Base-by-base conservation (phyloP, 2,329 filamentous ascomycete genomes). In the Sarocladium strictum region DNA sequence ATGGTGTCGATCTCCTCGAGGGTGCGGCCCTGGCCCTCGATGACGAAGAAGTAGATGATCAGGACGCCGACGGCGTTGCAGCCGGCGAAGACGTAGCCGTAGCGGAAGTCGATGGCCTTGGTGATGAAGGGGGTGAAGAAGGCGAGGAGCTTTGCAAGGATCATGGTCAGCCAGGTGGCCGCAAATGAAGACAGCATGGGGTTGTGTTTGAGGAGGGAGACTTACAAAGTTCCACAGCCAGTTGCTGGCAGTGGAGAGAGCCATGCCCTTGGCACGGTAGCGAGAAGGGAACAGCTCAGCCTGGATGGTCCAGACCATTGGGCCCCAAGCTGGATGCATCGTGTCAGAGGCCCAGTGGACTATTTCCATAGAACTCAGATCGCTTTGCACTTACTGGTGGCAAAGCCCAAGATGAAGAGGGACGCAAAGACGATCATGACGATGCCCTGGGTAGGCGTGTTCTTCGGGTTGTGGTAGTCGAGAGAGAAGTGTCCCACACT, bases 101-200 rank as follows among this genome's bases (percentile, higher is more conserved):
- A 89, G 1, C 77, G 77, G 68, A 86, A 91, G 60, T 86, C 80
- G 54, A 91, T 91, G 3, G 80, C 79, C 0, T 76, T 72, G 0
- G 84, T 87, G 64, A 92, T 91, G 69, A 90, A 91, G 0, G 88
- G 86, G 0, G 89, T 90, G 73, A 90, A 90, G 74, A 92, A 92
- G 0, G 81, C 82, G 57, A 85, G 50, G 33, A 53, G 50, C 47
- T 49, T 11, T 24, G n/a, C n/a, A n/a, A n/a, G n/a, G n/a, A n/a
- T n/a, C n/a, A n/a, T n/a, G n/a, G n/a, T n/a, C n/a, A n/a, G n/a
- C n/a, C n/a, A n/a, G n/a, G n/a, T n/a, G n/a, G n/a, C n/a, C n/a
- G n/a, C n/a, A n/a, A n/a, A n/a, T n/a, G n/a, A n/a, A n/a, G n/a
- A n/a, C n/a, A n/a, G n/a, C n/a, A n/a, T n/a, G n/a, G n/a, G n/a